Evolutionary conservation across 2,329 filamentous ascomycete species (phyloP), one percentile per base, ranked within the genome.

Genomic region (Verticillium tricorpus): DNA sequence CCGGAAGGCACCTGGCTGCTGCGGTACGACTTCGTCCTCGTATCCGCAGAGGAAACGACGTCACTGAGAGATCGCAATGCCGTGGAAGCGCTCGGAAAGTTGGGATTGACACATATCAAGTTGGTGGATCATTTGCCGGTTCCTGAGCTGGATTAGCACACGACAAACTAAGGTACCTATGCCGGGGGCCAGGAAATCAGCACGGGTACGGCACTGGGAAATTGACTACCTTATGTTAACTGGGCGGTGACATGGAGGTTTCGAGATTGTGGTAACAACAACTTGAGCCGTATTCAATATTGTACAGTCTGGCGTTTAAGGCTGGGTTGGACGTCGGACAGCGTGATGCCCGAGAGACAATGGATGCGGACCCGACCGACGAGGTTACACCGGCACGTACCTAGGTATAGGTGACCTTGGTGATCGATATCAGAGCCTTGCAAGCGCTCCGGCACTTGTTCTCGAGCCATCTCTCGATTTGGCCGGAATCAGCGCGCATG

Each of bases 81-180:
- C 1, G 78, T 83, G 67, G 82, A 88, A 67, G 91, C 90, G 0
- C 78, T 94, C 76, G 78, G 84, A 71, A 83, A 84, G 67, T 72
- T 92, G 64, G 91, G 91, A 0, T 76, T 83, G 66, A 87, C 82
- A 68, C 64, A 65, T 34, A 85, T 93, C 75, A 91, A 88, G 79
- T 80, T 95, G 63, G 83, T 91, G 57, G 86, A 93, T 69, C 90
- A 92, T 61, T 73, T 94, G 68, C 90, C 91, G 1, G 86, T 94
- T 39, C 90, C 90, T 4, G 89, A 93, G 68, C 61, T 85, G 45
- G 82, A 85, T 45, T 65, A 52, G 35, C 35, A 28, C 34, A 35
- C 28, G 31, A 9, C 31, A 9, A 7, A 7, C 3, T 35, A n/a
- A n/a, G n/a, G n/a, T n/a, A n/a, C n/a, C n/a, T n/a, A 11, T 4